Base-by-base conservation (phyloP, 148 eudicot species). In the Suaeda aralocaspica region DNA sequence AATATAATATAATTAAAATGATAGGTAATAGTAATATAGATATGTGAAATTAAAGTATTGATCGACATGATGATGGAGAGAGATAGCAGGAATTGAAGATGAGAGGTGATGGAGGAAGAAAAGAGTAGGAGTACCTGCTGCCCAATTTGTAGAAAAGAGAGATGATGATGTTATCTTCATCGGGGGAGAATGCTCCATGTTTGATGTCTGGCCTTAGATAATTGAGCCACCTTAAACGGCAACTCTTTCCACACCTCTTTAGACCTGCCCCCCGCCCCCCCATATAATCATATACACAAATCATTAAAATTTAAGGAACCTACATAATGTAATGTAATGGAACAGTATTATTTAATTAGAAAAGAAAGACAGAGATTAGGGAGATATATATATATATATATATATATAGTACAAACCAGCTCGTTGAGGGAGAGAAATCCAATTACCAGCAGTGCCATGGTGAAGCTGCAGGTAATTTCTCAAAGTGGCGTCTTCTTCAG, bases 181-280 rank as follows among this genome's bases (percentile, higher is more conserved):
- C 91, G 25, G 78, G 80, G 2, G 89, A 79, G 67, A 89, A 86
- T 2, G 76, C 76, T 34, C 94, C 94, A 66, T 83, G 89, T 39
- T 86, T 89, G 53, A 89, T 84, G 71, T 89, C 83, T 26, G 94
- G 94, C 45, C 94, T 81, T 3, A 89, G 90, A 73, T 89, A 89
- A 51, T 89, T 89, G 2, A 89, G 84, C 94, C 94, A 89, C 60
- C 94, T 79, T 68, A 88, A 80, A 4, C 92, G 75, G 64, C 92
- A 88, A 53, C 92, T 88, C 76, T 88, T 88, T 22, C 94, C 94
- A 28, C 94, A 89, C 19, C 94, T 82, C 73, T 76, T 83, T 41
- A 89, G 78, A 57, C 91, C 94, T 36, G 41, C 41, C 85, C 31
- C 25, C 34, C 61, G n/a, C n/a, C n/a, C n/a, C n/a, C n/a, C n/a